These are phyloP conservation scores for Fragaria ananassa DNA, from an alignment of 306 rosid species.

Conservation along the genomic window DNA sequence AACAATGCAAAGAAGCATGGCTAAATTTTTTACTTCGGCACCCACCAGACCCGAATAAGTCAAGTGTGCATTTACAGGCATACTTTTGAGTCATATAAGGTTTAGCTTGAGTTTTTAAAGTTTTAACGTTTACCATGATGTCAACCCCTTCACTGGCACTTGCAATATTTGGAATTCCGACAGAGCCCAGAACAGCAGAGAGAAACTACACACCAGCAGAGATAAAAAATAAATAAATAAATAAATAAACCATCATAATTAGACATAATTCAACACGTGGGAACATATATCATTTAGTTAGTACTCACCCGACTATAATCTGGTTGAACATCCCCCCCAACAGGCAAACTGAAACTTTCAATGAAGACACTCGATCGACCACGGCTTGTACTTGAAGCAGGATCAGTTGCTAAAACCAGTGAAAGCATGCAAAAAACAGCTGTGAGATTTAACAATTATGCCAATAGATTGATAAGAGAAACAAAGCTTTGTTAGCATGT, in stretches of 20 bases:
- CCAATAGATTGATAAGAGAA: neutral
- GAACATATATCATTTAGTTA: constrained; percentile 22
- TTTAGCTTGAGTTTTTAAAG: constrained; percentile 8
- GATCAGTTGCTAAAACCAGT: constrained; percentile 60
- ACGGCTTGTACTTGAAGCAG: constrained; percentile 67
- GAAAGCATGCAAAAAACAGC: neutral
- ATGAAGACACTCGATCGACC: constrained; percentile 68
- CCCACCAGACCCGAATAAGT: neutral
- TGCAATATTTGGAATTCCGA: constrained; percentile 60
- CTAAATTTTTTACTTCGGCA: neutral
- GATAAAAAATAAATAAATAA: neutral
- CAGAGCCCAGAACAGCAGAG: constrained; percentile 85
- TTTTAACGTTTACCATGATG: constrained; percentile 56
- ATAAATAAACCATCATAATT: constrained; percentile 17
- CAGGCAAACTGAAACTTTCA: constrained; percentile 85
- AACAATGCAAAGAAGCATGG: neutral
- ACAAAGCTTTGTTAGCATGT: neutral
- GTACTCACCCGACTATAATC: constrained; percentile 73
- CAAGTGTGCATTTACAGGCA: neutral
- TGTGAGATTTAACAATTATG: neutral
- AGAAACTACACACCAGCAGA: constrained; percentile 50
- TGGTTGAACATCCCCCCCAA: constrained; percentile 74
- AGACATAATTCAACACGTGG: constrained; percentile 11
- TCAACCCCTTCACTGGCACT: constrained; percentile 67
- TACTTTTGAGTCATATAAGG: neutral